Evolutionary conservation across 2,329 filamentous ascomycete species (phyloP), one percentile per base, ranked within the genome.

Genomic region (Aspergillus glaucus): DNA sequence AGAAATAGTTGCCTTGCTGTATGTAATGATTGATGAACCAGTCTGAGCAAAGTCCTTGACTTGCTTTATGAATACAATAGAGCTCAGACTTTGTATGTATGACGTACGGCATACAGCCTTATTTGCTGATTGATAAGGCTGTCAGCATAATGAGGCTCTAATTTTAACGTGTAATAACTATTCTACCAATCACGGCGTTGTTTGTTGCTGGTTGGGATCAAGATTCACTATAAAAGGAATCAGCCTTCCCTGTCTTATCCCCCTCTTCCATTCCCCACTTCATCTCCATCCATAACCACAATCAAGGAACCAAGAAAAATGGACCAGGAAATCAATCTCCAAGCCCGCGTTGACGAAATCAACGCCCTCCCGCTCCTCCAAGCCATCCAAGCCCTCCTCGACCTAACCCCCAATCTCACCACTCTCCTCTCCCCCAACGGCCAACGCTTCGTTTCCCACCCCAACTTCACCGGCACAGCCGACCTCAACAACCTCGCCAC

Each of bases 1-100:
- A 84, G 69, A 82, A 82, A 66, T 73, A 43, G 7, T 12, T 22
- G 26, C 26, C 10, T 30, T 30, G 4, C 26, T 30, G 10, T 30
- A 12, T 30, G 26, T 12, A 30, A 30, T 30, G 9, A 30, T 30
- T 30, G 9, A 30, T 30, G 26, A 30, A 30, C 26, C 10, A 30
- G 10, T 30, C 4, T 12, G 26, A 30, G 9, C 10, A 10, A 30
- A 10, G 26, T 30, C 4, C 12, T 28, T 26, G 8, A 28, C 26
- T 28, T 28, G 26, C 26, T 30, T 30, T 30, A 12, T 30, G 26
- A 30, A 30, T 12, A 30, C 26, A 5, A 30, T 30, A 30, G 10
- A 30, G 26, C 26, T 12, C 26, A 30, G 10, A 10, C 9, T 30
- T 10, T 12, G 26, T 30, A 30, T 30, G 10, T 12, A 28, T 30